Evolutionary conservation across 2,329 filamentous ascomycete genomes (phyloP).

Genomic region (Aspergillus neoniger): DNA sequence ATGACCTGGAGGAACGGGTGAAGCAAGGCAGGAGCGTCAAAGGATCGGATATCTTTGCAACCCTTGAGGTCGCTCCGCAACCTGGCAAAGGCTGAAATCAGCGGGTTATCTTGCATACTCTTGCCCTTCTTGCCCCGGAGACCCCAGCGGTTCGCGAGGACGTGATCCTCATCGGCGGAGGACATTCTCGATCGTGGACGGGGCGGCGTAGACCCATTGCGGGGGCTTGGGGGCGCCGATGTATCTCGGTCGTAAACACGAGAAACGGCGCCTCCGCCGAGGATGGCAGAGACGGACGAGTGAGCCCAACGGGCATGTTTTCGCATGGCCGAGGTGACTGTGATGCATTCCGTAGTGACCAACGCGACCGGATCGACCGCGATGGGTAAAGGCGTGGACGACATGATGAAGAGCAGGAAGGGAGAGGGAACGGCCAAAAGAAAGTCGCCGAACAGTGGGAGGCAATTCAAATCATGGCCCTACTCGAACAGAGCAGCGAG

Average conservation of each 20-base stretch:
- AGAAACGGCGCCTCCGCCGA: conserved; percentile 67
- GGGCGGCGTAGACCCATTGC: conserved; percentile 27
- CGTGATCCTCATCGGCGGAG: conserved; percentile 45
- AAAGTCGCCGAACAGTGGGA: conserved; percentile 16
- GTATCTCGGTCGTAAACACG: conserved; percentile 48
- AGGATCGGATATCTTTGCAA: conserved; percentile 84
- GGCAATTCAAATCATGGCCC: conserved; percentile 24
- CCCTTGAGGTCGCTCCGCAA: conserved; percentile 83
- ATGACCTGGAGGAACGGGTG: conserved; percentile 97
- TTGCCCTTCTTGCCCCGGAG: conserved; percentile 92
- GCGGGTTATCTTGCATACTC: conserved; percentile 94
- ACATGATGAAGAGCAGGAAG: conserved; percentile 33
- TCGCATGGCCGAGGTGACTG: conserved; percentile 95
- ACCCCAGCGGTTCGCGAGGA: conserved; percentile 82
- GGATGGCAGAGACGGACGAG: conserved; percentile 91
- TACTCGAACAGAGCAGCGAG: not conserved
- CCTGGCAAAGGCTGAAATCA: conserved; percentile 92
- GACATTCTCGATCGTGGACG: conserved; percentile 24
- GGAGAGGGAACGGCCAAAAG: conserved; percentile 15
- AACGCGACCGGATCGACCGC: conserved; percentile 88
- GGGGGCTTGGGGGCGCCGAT: conserved; percentile 41
- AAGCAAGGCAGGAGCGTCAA: conserved; percentile 85
- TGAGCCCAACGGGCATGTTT: conserved; percentile 96
- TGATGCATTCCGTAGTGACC: conserved; percentile 98
- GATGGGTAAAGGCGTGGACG: conserved; percentile 61